These are phyloP conservation scores for Kregervanrija delftensis DNA, from an alignment of 805 yeast species.

Conservation along the genomic window DNA sequence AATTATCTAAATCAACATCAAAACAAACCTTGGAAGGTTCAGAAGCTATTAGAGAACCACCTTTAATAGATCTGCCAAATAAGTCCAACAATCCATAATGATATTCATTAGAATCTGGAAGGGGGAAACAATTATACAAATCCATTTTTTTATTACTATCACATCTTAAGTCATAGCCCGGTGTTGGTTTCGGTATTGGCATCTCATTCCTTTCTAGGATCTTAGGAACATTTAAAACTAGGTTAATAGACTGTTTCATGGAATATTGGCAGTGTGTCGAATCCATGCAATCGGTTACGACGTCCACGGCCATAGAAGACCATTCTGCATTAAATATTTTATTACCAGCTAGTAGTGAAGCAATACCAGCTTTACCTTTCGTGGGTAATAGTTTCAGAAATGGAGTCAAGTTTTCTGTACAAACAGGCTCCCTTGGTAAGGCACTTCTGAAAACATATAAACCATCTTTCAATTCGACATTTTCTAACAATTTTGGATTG, in stretches of 20 bases:
- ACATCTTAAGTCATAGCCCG: slow-evolving; percentile 67
- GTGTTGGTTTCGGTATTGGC: slow-evolving; percentile 76
- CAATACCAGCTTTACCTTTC: slow-evolving; percentile 82
- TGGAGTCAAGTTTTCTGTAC: slow-evolving; percentile 96
- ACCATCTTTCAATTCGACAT: slow-evolving; percentile 29
- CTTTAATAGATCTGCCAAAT: slow-evolving; percentile 63
- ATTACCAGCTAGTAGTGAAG: slow-evolving; percentile 84
- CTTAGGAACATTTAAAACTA: slow-evolving; percentile 66
- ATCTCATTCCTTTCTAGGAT: slow-evolving; percentile 54
- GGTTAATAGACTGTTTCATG: slow-evolving; percentile 61
- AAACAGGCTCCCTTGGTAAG: slow-evolving; percentile 88
- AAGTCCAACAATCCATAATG: slow-evolving; percentile 52
- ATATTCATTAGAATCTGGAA: slow-evolving; percentile 40
- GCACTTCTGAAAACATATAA: slow-evolving; percentile 71
- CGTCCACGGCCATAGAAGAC: slow-evolving; percentile 90
- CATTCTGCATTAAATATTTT: slow-evolving; percentile 84
- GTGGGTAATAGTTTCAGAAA: slow-evolving; percentile 86
- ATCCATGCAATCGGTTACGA: slow-evolving; percentile 46
- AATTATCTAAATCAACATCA: slow-evolving; percentile 32
- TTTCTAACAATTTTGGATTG: slow-evolving; percentile 13
- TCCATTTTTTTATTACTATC: slow-evolving; percentile 55
- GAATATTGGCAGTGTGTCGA: slow-evolving; percentile 37
- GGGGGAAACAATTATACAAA: slow-evolving; percentile 73
- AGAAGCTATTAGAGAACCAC: slow-evolving; percentile 54
- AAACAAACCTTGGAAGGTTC: slow-evolving; percentile 38